Base-by-base conservation (phyloP, 257 asterid genomes). In the Knoxia roxburghii region DNA sequence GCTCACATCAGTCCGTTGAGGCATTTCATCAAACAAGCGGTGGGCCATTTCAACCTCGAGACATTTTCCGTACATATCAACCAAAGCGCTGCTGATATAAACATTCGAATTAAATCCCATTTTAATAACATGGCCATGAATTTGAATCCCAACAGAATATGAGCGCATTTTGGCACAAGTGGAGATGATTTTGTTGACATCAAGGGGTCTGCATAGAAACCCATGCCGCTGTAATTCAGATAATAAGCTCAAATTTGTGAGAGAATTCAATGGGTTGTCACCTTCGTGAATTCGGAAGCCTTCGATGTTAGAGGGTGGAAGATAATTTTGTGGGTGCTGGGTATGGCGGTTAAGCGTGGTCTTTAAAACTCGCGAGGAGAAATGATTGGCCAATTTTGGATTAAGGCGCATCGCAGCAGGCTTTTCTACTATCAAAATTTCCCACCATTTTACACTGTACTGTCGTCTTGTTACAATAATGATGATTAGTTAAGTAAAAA, bases 11-110 rank as follows among this genome's bases (percentile, higher is more conserved):
- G 82, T 86, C 52, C 79, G 70, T 0, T 75, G 56, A 33, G 85
- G 81, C 81, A 79, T 84, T 86, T 84, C 90, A 35, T 69, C 90
- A 52, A 86, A 86, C 84, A 86, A 15, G 1, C 71, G 35, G 41
- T 75, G 84, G 27, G 84, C 90, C 46, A 64, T 46, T n/a, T 1
- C 18, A 14, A 59, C 24, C 24, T 30, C 39, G 15, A 75, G 65
- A 39, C 80, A 78, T 72, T 80, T 86, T 0, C 79, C 75, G 2
- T 86, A 86, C 90, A 84, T 67, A 57, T 78, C 75, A 1, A 78
- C 37, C 33, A 86, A 73, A 61, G 94, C 75, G 59, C 88, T 83
- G 78, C 20, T 72, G 74, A 88, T 73, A 46, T 77, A 73, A 0
- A 85, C 74, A 54, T 85, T 87, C 13, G 82, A 76, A 57, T 50